Percentiles rank a stretch among this genome's conserved stretches.
Conservation (phyloP, 164 flowering plant genomes). For the Protea cynaroides region DNA sequence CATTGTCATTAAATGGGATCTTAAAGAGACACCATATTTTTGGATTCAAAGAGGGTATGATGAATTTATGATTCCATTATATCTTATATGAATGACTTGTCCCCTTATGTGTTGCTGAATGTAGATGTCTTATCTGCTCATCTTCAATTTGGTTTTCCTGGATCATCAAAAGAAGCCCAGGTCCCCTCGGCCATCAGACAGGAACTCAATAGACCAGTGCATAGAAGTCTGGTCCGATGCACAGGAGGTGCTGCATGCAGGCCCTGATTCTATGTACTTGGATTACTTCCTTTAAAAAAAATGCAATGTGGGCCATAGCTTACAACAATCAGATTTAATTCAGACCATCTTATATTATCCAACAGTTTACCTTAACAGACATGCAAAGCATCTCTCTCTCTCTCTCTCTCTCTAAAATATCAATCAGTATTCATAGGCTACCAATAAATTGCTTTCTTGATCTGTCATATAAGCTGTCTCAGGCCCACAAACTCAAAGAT, state of each 20-base stretch:
- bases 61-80: conserved; percentile 23
- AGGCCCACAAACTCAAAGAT: neutral
- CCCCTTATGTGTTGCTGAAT: too few species aligned
- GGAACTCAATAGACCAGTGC: too few species aligned
- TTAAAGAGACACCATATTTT: conserved; percentile 13
- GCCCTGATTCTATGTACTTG: too few species aligned
- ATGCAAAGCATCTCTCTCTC: conserved; percentile 5
- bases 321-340: neutral
- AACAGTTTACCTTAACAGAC: neutral
- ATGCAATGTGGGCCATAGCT: neutral
- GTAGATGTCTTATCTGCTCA: too few species aligned
- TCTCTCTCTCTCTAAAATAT: neutral
- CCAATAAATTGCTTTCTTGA: neutral
- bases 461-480: neutral
- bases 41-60: conserved; percentile 26
- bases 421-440: neutral
- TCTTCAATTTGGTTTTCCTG: too few species aligned
- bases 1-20: conserved; percentile 12
- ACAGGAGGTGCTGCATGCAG: too few species aligned
- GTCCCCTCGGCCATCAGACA: too few species aligned
- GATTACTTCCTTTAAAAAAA: neutral
- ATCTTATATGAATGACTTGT: conserved; percentile 2
- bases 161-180: too few species aligned
- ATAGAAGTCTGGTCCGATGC: too few species aligned
- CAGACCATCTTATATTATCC: neutral